Percentiles rank a stretch among this genome's conserved stretches.
phyloP scores from a whole-genome alignment of 2,329 filamentous ascomycete genomes.

The Albophoma yamanashiensis region DNA sequence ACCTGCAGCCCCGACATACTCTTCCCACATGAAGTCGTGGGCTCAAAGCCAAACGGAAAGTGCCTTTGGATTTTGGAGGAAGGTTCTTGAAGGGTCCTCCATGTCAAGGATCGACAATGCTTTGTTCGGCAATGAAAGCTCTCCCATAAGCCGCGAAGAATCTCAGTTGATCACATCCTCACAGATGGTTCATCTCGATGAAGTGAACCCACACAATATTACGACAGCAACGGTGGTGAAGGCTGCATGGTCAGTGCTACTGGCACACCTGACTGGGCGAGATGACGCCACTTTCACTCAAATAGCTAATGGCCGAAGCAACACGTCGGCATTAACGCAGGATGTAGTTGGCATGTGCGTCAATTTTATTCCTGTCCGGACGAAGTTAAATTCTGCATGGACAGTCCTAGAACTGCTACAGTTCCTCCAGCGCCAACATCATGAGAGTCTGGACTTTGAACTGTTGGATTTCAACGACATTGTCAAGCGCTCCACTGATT shows the following conservation, averaged over 20 bases:
- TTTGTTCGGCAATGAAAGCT: background rate
- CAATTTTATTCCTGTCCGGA: constrained; percentile 29
- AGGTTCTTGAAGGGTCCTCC: background rate
- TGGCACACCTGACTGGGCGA: constrained; percentile 23
- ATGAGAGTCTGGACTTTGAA: constrained; percentile 14
- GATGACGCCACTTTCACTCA: constrained; percentile 30
- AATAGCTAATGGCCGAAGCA: constrained; percentile 27
- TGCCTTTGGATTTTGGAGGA: constrained; percentile 1
- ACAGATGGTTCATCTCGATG: constrained; percentile 2
- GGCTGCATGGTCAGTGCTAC: constrained; percentile 30
- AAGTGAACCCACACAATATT: constrained; percentile 9
- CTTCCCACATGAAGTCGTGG: constrained; percentile 1
- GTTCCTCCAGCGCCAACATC: constrained; percentile 29
- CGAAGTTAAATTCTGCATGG: constrained; percentile 18
- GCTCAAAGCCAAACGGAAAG: background rate
- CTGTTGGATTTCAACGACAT: constrained; percentile 13
- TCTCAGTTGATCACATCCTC: constrained; percentile 1
- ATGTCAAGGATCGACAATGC: constrained; percentile 1
- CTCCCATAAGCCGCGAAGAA: background rate
- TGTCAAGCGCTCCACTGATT: constrained; percentile 12
- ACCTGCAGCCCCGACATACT: background rate
- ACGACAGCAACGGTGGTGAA: constrained; percentile 29
- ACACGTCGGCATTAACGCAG: constrained; percentile 18
- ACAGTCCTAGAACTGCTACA: constrained; percentile 25
- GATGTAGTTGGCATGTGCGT: constrained; percentile 29